These are phyloP conservation scores for Yarrowia galli DNA, from an alignment of 1,139 yeast species.

Conservation along the genomic window DNA sequence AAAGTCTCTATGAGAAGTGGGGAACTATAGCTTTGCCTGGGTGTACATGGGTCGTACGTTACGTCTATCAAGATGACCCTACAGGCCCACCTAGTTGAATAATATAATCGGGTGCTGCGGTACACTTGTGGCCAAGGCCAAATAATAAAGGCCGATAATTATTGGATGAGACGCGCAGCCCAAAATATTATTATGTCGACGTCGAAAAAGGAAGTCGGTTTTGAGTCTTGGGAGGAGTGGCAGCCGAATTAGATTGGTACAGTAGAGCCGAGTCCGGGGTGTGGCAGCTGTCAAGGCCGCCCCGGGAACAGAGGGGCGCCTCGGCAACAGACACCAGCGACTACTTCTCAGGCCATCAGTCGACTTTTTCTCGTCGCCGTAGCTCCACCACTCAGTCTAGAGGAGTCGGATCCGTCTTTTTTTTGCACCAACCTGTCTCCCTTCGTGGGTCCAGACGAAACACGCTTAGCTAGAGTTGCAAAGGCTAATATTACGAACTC, in stretches of 20 bases:
- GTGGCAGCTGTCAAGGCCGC: slow-evolving; percentile 16
- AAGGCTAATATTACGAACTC: slow-evolving; percentile 25
- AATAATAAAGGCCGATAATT: slow-evolving; percentile 16
- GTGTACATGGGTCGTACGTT: neutral
- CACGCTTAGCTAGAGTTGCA: slow-evolving; percentile 15
- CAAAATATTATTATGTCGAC: slow-evolving; percentile 2
- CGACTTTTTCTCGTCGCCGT: neutral
- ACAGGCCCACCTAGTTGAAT: slow-evolving; percentile 35
- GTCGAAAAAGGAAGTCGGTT: slow-evolving; percentile 30
- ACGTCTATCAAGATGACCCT: neutral
- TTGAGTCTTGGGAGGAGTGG: slow-evolving; percentile 22
- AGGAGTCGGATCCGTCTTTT: neutral
- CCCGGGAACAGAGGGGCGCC: neutral
- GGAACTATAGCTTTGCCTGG: neutral
- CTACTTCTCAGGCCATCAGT: too few relatives aligned
- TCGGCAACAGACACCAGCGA: neutral
- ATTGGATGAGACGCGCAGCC: slow-evolving; percentile 1
- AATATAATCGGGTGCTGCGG: slow-evolving; percentile 29
- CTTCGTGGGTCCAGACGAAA: slow-evolving; percentile 22
- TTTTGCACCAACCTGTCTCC: neutral
- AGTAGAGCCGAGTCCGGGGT: slow-evolving; percentile 28
- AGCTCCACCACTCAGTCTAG: neutral
- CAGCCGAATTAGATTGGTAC: slow-evolving; percentile 35
- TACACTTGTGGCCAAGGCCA: slow-evolving; percentile 30
- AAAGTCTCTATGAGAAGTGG: neutral